phyloP scores from a whole-genome alignment of 331 rosid species.

The Quercus phellos region DNA sequence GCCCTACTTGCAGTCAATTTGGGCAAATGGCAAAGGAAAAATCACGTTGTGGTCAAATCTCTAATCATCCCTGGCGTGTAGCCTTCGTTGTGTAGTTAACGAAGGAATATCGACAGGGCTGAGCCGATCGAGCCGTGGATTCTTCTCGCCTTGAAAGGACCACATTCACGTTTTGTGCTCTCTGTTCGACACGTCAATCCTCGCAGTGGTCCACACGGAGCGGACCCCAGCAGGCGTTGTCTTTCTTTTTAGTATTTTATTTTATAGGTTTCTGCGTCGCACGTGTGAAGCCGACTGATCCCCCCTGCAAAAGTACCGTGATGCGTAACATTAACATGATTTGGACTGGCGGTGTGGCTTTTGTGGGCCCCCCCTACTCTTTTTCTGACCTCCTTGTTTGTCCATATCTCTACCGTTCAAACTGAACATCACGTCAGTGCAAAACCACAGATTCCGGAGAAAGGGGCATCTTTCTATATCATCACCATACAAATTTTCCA shows the following conservation, averaged over 20 bases:
- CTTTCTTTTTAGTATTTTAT: background rate
- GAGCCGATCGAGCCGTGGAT: conserved; percentile 20
- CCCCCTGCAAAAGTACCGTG: conserved; percentile 5
- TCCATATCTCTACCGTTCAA: conserved; percentile 32
- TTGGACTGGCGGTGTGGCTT: background rate
- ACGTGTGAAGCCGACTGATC: conserved; percentile 51
- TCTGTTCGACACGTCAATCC: conserved; percentile 15
- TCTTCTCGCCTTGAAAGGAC: conserved; percentile 22
- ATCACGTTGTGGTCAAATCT: background rate
- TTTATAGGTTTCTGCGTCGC: conserved; percentile 41
- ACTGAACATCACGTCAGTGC: conserved; percentile 44
- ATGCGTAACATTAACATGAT: conserved; percentile 8
- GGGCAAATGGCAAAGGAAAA: no score
- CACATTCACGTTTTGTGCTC: conserved; percentile 30
- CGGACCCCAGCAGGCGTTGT: background rate
- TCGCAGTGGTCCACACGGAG: conserved; percentile 35
- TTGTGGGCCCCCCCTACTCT: background rate
- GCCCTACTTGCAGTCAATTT: no score
- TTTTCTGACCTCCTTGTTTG: conserved; percentile 20
- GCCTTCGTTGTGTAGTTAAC: background rate
- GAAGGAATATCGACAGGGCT: conserved; percentile 10
- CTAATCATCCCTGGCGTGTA: background rate
- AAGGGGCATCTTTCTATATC: conserved; percentile 25
- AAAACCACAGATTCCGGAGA: conserved; percentile 26
- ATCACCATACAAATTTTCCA: background rate